Conservation (phyloP, 1,284 basidiomycete genomes). For the Tranzscheliella williamsii region DNA sequence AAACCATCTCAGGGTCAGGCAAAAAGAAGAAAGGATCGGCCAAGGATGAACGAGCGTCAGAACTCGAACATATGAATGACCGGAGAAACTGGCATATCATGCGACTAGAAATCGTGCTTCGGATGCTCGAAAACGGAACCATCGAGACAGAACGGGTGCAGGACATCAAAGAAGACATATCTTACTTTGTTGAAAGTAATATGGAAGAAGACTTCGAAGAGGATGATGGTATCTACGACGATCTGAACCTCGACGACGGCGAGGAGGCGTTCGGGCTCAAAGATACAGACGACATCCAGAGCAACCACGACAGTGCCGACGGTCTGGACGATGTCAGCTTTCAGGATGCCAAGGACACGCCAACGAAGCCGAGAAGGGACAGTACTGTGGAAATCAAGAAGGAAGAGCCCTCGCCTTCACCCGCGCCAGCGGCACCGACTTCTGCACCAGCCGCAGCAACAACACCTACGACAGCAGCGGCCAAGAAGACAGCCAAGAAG, state of each 20-base stretch:
- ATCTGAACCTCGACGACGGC: slow-evolving; percentile 92
- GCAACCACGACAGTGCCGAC: slow-evolving; percentile 64
- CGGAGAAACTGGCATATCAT: slow-evolving; percentile 93
- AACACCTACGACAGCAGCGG: slow-evolving; percentile 11
- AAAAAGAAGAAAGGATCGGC: slow-evolving; percentile 73
- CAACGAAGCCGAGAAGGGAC: slow-evolving; percentile 27
- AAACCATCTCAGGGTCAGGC: slow-evolving; percentile 75
- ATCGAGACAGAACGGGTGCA: slow-evolving; percentile 79
- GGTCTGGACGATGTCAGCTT: slow-evolving; percentile 60
- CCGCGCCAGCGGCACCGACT: not conserved
- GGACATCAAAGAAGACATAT: slow-evolving; percentile 88
- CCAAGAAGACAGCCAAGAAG: slow-evolving; percentile 43
- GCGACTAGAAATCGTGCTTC: slow-evolving; percentile 87
- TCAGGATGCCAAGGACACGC: slow-evolving; percentile 28
- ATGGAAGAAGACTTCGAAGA: slow-evolving; percentile 96
- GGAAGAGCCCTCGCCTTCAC: slow-evolving; percentile 18
- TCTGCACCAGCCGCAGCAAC: slow-evolving; percentile 7
- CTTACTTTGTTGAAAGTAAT: slow-evolving; percentile 96
- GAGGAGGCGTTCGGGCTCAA: slow-evolving; percentile 66
- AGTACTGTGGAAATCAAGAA: slow-evolving; percentile 16
- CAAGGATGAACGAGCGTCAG: slow-evolving; percentile 74
- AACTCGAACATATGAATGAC: slow-evolving; percentile 88
- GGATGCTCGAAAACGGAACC: slow-evolving; percentile 91
- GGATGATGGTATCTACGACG: slow-evolving; percentile 96
- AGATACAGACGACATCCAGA: slow-evolving; percentile 70